Conservation (phyloP, 768 basidiomycete genomes). For the Trametes coccinea region DNA sequence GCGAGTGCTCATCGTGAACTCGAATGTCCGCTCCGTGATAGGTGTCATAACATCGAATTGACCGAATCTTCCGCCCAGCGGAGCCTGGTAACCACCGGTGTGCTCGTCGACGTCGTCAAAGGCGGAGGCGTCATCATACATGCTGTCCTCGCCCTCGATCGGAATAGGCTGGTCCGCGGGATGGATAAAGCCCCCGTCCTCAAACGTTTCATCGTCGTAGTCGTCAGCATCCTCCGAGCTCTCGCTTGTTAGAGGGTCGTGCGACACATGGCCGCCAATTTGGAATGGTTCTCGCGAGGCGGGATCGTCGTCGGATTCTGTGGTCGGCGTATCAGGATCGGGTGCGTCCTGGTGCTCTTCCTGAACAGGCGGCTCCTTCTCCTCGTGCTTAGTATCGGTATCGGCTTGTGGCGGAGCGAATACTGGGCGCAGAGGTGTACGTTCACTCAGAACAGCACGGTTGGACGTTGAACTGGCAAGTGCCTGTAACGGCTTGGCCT, state of each 20-base stretch:
- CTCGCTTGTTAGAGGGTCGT: slow-evolving; percentile 18
- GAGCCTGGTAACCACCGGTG: slow-evolving; percentile 36
- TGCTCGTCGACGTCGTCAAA: slow-evolving; percentile 24
- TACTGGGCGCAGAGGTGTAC: slow-evolving; percentile 26
- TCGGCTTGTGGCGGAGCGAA: slow-evolving; percentile 15
- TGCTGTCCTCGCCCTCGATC: slow-evolving; percentile 13
- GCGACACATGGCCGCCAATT: slow-evolving; percentile 8
- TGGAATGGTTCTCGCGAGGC: slow-evolving; percentile 9
- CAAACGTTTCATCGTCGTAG: slow-evolving; percentile 12
- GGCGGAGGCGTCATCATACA: slow-evolving; percentile 7
- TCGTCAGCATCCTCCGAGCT: slow-evolving; percentile 28
- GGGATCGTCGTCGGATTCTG: slow-evolving; percentile 13
- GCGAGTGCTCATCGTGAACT: slow-evolving; percentile 71
- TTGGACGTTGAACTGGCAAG: slow-evolving; percentile 1
- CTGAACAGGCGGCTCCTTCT: slow-evolving; percentile 8
- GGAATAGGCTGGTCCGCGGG: neutral
- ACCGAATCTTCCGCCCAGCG: slow-evolving; percentile 75
- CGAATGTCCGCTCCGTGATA: slow-evolving; percentile 92
- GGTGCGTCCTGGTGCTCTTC: slow-evolving; percentile 9
- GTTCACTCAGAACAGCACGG: slow-evolving; percentile 21
- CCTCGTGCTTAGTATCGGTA: slow-evolving; percentile 23
- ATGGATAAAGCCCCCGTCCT: neutral
- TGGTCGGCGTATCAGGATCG: slow-evolving; percentile 11
- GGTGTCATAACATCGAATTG: slow-evolving; percentile 95
- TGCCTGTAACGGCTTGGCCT: slow-evolving; percentile 1